Percentiles rank a stretch among this genome's conserved stretches.
Conservation (phyloP, 306 rosid species). For the Hippophae rhamnoides region DNA sequence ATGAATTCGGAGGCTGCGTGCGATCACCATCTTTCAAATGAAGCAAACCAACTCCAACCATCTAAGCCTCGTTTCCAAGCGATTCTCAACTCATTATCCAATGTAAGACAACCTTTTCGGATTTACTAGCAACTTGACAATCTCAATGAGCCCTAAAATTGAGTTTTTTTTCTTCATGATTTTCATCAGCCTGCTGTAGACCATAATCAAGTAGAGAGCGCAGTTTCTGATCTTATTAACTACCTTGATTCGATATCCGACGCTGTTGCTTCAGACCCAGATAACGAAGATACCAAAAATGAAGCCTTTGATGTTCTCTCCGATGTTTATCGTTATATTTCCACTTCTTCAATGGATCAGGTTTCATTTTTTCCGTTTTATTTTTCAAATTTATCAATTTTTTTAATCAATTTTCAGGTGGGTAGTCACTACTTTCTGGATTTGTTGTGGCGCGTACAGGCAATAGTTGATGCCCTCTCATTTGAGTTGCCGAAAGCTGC, state of each 20-base stretch:
- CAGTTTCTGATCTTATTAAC: slow-evolving; percentile 35
- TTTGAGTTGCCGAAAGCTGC: slow-evolving; percentile 70
- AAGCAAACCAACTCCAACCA: slow-evolving; percentile 10
- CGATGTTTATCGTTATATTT: slow-evolving; percentile 34
- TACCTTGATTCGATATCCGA: slow-evolving; percentile 50
- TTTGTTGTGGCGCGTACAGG: slow-evolving; percentile 32
- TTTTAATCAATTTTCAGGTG: neutral
- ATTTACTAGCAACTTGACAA: neutral
- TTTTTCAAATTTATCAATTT: neutral
- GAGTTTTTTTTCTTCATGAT: slow-evolving; percentile 8
- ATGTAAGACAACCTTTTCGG: slow-evolving; percentile 23
- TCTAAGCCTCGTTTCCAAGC: slow-evolving; percentile 30
- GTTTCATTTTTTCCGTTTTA: slow-evolving; percentile 15
- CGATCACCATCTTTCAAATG: slow-evolving; percentile 12
- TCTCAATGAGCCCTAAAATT: neutral
- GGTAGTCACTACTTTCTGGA: slow-evolving; percentile 2
- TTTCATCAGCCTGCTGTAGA: slow-evolving; percentile 31
- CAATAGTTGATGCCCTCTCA: slow-evolving; percentile 49
- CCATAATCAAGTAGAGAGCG: slow-evolving; percentile 27
- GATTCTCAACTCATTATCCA: slow-evolving; percentile 45
- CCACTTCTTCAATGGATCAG: slow-evolving; percentile 56
- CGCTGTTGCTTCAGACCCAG: slow-evolving; percentile 36
- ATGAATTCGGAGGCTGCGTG: slow-evolving; percentile 12
- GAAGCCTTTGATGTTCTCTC: slow-evolving; percentile 42
- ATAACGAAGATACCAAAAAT: slow-evolving; percentile 28